Percentiles rank a stretch among this genome's conserved stretches.
Conservation (phyloP, 2,329 filamentous ascomycete species). For the Cladosporium sp. region DNA sequence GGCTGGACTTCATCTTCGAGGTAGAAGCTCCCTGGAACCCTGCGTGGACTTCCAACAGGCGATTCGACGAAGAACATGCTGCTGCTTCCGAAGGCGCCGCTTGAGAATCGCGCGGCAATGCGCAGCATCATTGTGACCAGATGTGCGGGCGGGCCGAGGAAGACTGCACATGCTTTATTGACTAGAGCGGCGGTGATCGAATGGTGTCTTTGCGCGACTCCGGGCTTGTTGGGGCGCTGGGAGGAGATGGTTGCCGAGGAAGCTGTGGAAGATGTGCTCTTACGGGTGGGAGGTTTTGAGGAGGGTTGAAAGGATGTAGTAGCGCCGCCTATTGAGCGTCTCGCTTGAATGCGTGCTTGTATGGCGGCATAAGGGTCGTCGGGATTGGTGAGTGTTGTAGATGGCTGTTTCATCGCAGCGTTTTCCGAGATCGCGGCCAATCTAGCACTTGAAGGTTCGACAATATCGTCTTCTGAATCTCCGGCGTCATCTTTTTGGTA, state of each 20-base stretch:
- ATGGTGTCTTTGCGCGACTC: slow-evolving; percentile 16
- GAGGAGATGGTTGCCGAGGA: slow-evolving; percentile 17
- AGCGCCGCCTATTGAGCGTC: slow-evolving; percentile 28
- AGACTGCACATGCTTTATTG: slow-evolving; percentile 69
- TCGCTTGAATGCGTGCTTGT: slow-evolving; percentile 31
- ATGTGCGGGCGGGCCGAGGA: slow-evolving; percentile 75
- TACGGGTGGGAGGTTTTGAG: slow-evolving; percentile 32
- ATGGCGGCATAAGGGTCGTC: slow-evolving; percentile 30
- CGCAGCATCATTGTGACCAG: slow-evolving; percentile 74
- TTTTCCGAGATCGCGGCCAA: too few species aligned
- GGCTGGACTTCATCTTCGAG: slow-evolving; percentile 48
- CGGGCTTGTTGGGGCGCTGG: slow-evolving; percentile 13
- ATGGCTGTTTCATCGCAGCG: too few species aligned
- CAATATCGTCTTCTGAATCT: too few species aligned
- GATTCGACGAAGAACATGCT: slow-evolving; percentile 24
- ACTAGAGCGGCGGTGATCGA: slow-evolving; percentile 51
- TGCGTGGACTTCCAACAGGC: slow-evolving; percentile 38
- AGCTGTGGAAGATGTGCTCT: slow-evolving; percentile 34
- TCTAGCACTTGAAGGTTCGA: too few species aligned
- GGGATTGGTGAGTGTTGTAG: background rate
- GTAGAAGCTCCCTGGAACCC: slow-evolving; percentile 57
- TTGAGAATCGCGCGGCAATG: slow-evolving; percentile 70
- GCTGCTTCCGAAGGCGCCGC: slow-evolving; percentile 33
- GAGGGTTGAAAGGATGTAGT: slow-evolving; percentile 28
- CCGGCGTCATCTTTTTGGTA: too few species aligned